Conservation (phyloP, 1,139 yeast species). For the Sugiyamaella neomexicana region DNA sequence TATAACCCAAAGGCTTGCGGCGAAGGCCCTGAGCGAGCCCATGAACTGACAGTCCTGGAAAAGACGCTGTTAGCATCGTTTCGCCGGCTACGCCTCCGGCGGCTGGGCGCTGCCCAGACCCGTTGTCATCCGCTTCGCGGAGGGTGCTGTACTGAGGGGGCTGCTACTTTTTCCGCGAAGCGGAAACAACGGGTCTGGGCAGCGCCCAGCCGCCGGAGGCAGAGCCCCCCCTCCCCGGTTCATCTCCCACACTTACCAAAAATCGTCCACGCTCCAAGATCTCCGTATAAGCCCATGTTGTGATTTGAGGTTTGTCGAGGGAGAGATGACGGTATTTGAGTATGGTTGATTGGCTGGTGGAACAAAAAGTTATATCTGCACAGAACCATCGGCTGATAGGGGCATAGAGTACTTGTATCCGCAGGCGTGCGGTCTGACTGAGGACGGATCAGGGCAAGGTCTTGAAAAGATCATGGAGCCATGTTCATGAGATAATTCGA, state of each 20-base stretch:
- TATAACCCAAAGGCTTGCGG: constrained; percentile 40
- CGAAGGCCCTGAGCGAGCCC: constrained; percentile 42
- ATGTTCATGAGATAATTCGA: not conserved
- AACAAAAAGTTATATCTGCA: constrained; percentile 1
- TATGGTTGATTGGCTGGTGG: constrained; percentile 9
- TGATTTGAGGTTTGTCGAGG: not conserved
- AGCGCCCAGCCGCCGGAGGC: not conserved
- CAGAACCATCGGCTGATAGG: not conserved
- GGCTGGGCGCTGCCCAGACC: not conserved
- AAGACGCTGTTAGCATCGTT: too few species aligned
- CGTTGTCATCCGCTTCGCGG: too few species aligned
- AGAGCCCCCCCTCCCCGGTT: too few species aligned
- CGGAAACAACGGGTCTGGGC: not conserved
- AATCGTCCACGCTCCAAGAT: constrained; percentile 40
- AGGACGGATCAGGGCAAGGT: constrained; percentile 9
- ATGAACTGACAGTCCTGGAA: constrained; percentile 38
- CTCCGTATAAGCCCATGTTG: constrained; percentile 36
- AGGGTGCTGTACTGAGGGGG: too few species aligned
- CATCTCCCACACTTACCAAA: constrained; percentile 28
- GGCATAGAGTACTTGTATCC: not conserved
- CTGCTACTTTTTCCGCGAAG: too few species aligned
- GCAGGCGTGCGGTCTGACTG: too few species aligned
- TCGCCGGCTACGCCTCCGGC: constrained; percentile 6
- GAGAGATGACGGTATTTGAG: not conserved
- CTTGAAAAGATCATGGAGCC: constrained; percentile 2